Percentiles rank a stretch among this genome's conserved stretches.
Evolutionary conservation across 164 flowering plant genomes (phyloP).

Genomic region (Paratinospora sagittata): DNA sequence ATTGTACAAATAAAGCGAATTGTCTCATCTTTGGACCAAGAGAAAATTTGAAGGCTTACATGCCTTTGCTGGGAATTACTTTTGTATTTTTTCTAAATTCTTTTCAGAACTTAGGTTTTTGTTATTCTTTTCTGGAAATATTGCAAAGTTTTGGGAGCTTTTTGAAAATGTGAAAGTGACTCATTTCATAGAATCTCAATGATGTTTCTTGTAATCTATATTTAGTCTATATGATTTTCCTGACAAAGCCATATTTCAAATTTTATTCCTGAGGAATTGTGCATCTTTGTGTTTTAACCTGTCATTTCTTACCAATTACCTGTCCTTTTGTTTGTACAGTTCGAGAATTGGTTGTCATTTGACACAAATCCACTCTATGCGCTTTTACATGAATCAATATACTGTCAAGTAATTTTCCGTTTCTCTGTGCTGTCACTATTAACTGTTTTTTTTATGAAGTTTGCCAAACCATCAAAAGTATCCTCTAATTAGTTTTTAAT

Average conservation of each 20-base stretch:
- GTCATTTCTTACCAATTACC: conserved; percentile 4
- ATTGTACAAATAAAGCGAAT: no score
- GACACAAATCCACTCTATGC: conserved; percentile 88
- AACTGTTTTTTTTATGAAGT: not conserved
- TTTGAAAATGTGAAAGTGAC: not conserved
- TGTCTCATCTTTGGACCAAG: no score
- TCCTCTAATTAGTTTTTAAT: conserved; percentile 7
- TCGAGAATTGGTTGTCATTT: conserved; percentile 57
- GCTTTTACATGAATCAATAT: conserved; percentile 79
- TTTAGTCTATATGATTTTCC: not conserved
- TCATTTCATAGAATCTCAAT: not conserved
- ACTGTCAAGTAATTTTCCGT: conserved; percentile 66
- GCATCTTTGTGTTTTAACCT: not conserved
- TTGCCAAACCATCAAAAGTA: not conserved
- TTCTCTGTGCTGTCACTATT: not conserved
- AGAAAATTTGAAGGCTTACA: not conserved
- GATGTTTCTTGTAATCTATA: no score
- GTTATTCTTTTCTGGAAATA: not conserved
- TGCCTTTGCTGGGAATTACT: not conserved
- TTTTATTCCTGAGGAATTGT: not conserved
- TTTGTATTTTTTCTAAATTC: not conserved
- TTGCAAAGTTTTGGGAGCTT: not conserved
- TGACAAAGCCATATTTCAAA: not conserved
- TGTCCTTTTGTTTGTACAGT: conserved; percentile 45
- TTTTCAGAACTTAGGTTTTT: not conserved